Evolutionary conservation across 1,284 basidiomycete species (phyloP).

Genomic region (Ganoderma lingzhi): DNA sequence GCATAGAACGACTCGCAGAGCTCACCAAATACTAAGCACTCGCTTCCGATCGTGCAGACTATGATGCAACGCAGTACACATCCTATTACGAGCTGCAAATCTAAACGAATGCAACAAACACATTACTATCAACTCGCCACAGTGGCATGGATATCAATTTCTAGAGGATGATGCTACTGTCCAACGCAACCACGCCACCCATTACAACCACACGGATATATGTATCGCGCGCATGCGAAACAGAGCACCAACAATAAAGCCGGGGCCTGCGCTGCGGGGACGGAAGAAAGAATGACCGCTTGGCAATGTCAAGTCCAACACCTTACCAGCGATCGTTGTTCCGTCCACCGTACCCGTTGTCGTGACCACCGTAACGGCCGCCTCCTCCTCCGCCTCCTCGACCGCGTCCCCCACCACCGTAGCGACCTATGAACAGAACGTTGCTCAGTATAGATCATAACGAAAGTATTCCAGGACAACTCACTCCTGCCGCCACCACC

Average conservation of each 20-base stretch:
- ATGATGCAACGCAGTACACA: constrained; percentile 4
- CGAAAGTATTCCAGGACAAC: constrained; percentile 16
- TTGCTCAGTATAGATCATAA: constrained; percentile 1
- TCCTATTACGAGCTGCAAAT: constrained; percentile 33
- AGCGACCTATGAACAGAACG: constrained; percentile 35
- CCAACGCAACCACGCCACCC: background rate
- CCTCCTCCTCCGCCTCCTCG: constrained; percentile 45
- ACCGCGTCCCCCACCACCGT: constrained; percentile 42
- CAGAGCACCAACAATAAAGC: background rate
- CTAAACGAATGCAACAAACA: constrained; percentile 34
- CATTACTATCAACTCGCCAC: constrained; percentile 29
- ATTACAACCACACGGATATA: background rate
- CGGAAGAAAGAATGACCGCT: constrained; percentile 8
- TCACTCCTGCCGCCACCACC: constrained; percentile 78
- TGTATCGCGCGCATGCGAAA: background rate
- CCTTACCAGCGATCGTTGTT: constrained; percentile 42
- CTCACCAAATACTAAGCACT: too few species aligned
- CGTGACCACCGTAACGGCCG: constrained; percentile 43
- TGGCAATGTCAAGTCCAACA: constrained; percentile 1
- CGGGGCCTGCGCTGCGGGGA: background rate
- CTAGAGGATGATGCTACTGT: constrained; percentile 19
- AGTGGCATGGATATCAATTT: constrained; percentile 22
- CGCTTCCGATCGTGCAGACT: background rate
- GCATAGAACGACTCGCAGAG: background rate
- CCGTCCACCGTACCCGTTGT: constrained; percentile 42